Evolutionary conservation across 148 eudicot genomes (phyloP).

Genomic region (Vaccinium macrocarpon): DNA sequence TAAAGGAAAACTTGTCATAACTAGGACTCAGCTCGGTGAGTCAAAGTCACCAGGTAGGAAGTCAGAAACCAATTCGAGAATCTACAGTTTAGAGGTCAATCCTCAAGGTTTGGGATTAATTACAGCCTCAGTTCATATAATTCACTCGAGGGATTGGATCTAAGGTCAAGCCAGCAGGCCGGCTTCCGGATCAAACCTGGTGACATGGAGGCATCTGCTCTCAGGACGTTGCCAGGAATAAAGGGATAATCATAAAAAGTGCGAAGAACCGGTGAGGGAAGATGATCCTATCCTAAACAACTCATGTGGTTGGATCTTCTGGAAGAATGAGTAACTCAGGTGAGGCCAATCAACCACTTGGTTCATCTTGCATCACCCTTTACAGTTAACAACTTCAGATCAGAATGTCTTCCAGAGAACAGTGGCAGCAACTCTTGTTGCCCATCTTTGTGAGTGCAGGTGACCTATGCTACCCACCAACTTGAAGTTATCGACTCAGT

Average conservation of each 20-base stretch:
- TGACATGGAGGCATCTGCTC: neutral
- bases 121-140: neutral
- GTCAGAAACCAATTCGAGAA: neutral
- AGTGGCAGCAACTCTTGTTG: neutral
- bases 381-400: neutral
- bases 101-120: neutral
- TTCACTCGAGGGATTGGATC: neutral
- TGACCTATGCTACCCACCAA: neutral
- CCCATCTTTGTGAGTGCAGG: neutral
- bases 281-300: neutral
- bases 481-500: neutral
- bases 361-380: neutral
- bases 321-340: neutral
- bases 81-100: neutral
- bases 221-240: neutral
- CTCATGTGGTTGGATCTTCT: neutral
- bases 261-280: neutral
- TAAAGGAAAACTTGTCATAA: neutral
- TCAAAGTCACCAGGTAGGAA: neutral
- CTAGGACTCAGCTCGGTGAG: neutral
- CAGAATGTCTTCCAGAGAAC: neutral
- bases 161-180: neutral
- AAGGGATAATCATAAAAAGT: neutral
- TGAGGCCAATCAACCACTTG: neutral
- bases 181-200: neutral